phyloP scores from a whole-genome alignment of 208 protist species.

The Wallacemonas sp. region DNA sequence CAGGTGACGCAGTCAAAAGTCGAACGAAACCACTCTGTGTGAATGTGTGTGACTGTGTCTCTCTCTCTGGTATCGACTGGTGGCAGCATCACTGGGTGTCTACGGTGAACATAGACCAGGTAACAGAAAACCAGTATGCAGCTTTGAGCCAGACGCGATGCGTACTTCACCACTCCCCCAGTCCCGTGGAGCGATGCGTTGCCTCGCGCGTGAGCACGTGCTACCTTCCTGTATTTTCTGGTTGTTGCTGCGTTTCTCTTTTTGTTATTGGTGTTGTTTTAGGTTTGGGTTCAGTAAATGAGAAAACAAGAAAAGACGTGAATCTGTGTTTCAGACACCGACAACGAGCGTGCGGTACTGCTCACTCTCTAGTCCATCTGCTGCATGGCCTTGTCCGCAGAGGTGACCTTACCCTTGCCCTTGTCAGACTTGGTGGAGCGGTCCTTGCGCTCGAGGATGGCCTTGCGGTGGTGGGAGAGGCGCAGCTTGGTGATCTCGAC shows the following conservation, averaged over 20 bases:
- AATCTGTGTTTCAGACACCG: slow-evolving; percentile 22
- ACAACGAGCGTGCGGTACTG: background rate
- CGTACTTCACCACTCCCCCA: too few relatives aligned
- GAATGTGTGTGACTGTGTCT: too few relatives aligned
- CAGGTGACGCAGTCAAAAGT: too few relatives aligned
- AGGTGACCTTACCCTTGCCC: slow-evolving; percentile 90
- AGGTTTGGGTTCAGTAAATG: slow-evolving; percentile 20
- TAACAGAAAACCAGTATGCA: too few relatives aligned
- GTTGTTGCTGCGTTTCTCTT: background rate
- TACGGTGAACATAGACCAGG: too few relatives aligned
- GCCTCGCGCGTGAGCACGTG: too few relatives aligned
- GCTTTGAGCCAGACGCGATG: too few relatives aligned
- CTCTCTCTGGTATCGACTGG: too few relatives aligned
- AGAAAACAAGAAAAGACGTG: slow-evolving; percentile 21
- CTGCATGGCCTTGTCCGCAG: slow-evolving; percentile 92
- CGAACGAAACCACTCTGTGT: too few relatives aligned
- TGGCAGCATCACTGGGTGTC: too few relatives aligned
- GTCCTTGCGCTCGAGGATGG: slow-evolving; percentile 95
- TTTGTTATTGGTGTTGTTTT: slow-evolving; percentile 21
- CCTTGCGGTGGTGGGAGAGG: slow-evolving; percentile 98
- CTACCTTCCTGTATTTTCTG: background rate
- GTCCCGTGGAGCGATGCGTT: too few relatives aligned
- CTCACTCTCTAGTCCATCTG: slow-evolving; percentile 85
- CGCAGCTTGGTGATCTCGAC: slow-evolving; percentile 99
- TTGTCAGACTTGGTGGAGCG: slow-evolving; percentile 89